These are phyloP conservation scores for Citrullus mucosospermus DNA, from an alignment of 306 rosid species.

Conservation along the genomic window DNA sequence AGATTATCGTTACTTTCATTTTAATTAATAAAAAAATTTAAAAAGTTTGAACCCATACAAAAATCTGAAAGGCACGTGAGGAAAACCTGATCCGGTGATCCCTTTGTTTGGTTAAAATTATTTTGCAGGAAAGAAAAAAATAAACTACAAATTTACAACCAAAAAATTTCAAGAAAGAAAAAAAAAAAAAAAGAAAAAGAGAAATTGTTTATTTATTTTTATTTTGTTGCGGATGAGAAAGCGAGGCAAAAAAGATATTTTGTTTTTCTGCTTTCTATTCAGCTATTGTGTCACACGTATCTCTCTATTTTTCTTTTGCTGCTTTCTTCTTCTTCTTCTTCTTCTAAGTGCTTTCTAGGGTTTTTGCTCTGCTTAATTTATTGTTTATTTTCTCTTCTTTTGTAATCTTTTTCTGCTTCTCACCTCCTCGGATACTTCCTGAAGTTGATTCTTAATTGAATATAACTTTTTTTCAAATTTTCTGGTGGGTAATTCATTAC, in stretches of 20 bases:
- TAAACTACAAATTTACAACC: background rate
- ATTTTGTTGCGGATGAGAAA: slow-evolving; percentile 7
- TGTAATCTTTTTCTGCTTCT: background rate
- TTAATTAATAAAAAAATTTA: background rate
- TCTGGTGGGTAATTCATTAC: background rate
- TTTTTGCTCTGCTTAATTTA: slow-evolving; percentile 12
- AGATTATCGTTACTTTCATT: background rate
- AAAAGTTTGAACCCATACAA: background rate
- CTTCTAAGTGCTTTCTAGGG: slow-evolving; percentile 9
- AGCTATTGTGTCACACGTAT: background rate
- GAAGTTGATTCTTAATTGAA: background rate
- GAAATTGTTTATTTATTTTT: background rate
- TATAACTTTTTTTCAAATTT: background rate
- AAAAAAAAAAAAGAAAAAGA: too few relatives aligned
- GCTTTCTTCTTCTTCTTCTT: background rate
- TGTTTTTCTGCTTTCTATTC: background rate
- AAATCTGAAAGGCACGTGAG: background rate
- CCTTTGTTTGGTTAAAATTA: too few relatives aligned
- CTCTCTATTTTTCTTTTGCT: background rate
- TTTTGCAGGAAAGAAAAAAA: background rate
- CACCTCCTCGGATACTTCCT: background rate
- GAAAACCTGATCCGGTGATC: background rate
- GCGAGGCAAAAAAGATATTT: slow-evolving; percentile 1
- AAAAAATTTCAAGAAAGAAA: background rate
- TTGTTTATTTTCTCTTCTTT: background rate